Base-by-base conservation (phyloP, 106 monocot species). In the Narthecium ossifragum region DNA sequence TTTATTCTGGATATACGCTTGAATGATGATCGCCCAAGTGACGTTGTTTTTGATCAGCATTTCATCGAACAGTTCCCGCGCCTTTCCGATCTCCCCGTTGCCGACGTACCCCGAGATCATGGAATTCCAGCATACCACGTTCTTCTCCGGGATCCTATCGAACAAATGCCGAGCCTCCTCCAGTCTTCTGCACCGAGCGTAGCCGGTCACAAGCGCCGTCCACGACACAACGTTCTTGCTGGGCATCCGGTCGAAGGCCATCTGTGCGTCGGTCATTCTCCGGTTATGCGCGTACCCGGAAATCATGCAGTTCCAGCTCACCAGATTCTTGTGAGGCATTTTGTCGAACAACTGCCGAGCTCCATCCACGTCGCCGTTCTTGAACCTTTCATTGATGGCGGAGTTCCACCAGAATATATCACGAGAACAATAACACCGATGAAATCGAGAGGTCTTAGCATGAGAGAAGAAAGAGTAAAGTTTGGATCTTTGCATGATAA, bases 241-340 rank as follows among this genome's bases (percentile, higher is more conserved):
- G 27, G 80, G 80, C 83, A 80, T 80, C 11, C 15, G 17, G 40
- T 80, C 67, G 26, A 88, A 88, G 17, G 74, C 12, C 34, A 15
- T 38, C 52, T 51, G 80, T 0, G 88, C 83, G 1, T 74, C 63
- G 0, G 26, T 32, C 0, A 84, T 33, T 57, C 33, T 70, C 18
- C 51, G 23, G 29, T 71, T 71, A 17, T 38, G 59, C 37, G 58
- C 34, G 46, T 80, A 77, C 14, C 80, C 83, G 14, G 83, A 65
- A 20, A 88, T 64, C 83, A 84, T 88, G 52, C 80, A 88, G 31
- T 88, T 88, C 83, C 77, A 88, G 5, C 77, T 74, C 12, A 83
- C 73, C 23, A 68, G 36, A 65, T 88, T 84, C 54, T 48, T 73
- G 56, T 61, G 43, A 2, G 83, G 83, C 88, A 88, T 88, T 63